phyloP scores from a whole-genome alignment of 2,329 filamentous ascomycete species.

The Clarireedia homoeocarpa region DNA sequence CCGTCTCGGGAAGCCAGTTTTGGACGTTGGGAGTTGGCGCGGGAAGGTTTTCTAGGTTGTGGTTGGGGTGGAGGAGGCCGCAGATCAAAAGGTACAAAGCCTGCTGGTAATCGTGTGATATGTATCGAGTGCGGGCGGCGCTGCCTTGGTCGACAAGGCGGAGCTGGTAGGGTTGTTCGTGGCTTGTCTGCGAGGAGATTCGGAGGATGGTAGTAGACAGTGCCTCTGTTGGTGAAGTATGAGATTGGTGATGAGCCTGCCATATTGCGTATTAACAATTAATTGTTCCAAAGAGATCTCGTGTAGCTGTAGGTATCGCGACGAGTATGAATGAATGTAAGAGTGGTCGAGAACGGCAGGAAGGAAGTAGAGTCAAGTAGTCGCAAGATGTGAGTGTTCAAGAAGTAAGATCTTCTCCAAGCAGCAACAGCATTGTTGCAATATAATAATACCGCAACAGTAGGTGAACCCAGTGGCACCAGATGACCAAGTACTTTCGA shows the following conservation, averaged over 20 bases:
- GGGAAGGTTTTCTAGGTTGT: conserved; percentile 26
- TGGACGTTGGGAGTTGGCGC: conserved; percentile 30
- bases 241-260: conserved; percentile 19
- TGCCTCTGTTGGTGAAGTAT: conserved; percentile 23
- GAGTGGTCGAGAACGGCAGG: background rate
- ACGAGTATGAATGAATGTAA: conserved; percentile 5
- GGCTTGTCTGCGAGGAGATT: conserved; percentile 11
- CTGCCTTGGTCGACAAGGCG: conserved; percentile 41
- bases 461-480: conserved; percentile 2
- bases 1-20: conserved; percentile 40
- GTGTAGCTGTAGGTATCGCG: background rate
- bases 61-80: conserved; percentile 22
- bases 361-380: background rate
- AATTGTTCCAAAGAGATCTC: background rate
- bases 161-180: conserved; percentile 28
- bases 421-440: conserved; percentile 1
- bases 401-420: background rate
- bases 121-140: conserved; percentile 49
- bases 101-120: conserved; percentile 41
- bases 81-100: conserved; percentile 34
- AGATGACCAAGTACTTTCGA: conserved; percentile 6
- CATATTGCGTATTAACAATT: conserved; percentile 25
- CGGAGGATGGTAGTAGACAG: conserved; percentile 23
- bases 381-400: background rate
- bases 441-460: conserved; percentile 2